These are phyloP conservation scores for Paramecium pentaurelia DNA, from an alignment of 73 alveolate species.

Conservation along the genomic window DNA sequence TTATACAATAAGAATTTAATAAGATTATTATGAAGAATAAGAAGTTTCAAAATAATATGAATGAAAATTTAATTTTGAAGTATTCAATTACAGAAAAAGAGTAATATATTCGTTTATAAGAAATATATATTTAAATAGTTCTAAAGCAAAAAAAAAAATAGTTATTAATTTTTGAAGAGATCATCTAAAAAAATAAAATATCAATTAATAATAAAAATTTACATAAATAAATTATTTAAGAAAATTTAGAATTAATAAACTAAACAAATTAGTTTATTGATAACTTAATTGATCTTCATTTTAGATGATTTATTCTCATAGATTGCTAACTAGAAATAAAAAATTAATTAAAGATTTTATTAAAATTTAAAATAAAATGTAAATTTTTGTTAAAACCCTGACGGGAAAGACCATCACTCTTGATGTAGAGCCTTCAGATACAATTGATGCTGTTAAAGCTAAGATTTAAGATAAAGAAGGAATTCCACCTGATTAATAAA, in stretches of 20 bases:
- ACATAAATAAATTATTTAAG: neutral
- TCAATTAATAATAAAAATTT: neutral
- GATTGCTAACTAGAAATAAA: neutral
- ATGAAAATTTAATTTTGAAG: too few relatives aligned
- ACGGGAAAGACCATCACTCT: conserved; percentile 75
- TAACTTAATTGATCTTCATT: neutral
- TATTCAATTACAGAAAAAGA: too few relatives aligned
- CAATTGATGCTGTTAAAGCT: conserved; percentile 69
- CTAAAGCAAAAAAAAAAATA: neutral
- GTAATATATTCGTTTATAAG: too few relatives aligned
- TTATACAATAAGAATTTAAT: too few relatives aligned
- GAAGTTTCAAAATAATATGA: neutral
- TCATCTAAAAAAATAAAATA: neutral
- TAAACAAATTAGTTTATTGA: neutral
- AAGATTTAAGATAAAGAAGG: conserved; percentile 78
- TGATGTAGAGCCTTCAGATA: conserved; percentile 73
- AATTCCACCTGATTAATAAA: conserved; percentile 75
- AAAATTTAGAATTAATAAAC: too few relatives aligned
- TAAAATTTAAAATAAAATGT: conserved; percentile 57
- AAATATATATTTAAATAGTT: too few relatives aligned
- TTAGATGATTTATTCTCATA: neutral
- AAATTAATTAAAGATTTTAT: conserved; percentile 39
- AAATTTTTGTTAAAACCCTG: conserved; percentile 66
- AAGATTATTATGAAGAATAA: too few relatives aligned
- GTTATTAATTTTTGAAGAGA: neutral